Percentiles rank a stretch among this genome's conserved stretches.
Evolutionary conservation across 495 filamentous ascomycete genomes (phyloP).

Genomic region (Glonium stellatum): DNA sequence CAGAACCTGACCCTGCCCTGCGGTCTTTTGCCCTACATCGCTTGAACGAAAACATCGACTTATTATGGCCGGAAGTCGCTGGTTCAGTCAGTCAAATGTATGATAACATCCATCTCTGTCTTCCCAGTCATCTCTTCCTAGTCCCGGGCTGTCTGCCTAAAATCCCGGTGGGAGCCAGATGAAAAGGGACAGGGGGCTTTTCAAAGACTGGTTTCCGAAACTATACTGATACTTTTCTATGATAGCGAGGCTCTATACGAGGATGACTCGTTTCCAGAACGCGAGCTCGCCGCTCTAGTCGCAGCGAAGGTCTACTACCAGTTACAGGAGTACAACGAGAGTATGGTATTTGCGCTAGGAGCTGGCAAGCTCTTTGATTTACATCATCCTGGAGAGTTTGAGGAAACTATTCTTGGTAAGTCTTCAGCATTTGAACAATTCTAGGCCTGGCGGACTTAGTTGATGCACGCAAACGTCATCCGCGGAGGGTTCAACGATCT

Average conservation of each 20-base stretch:
- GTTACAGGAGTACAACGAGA: constrained; percentile 96
- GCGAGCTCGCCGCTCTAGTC: constrained; percentile 88
- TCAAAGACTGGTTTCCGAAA: background rate
- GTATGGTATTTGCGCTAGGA: constrained; percentile 94
- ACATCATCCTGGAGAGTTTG: constrained; percentile 86
- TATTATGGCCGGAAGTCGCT: constrained; percentile 95
- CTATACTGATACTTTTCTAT: constrained; percentile 8
- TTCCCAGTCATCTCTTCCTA: background rate
- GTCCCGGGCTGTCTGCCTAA: background rate
- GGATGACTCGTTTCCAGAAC: constrained; percentile 88
- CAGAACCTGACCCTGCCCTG: constrained; percentile 87
- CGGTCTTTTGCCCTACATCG: constrained; percentile 89
- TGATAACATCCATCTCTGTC: constrained; percentile 33
- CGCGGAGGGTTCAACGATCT: background rate
- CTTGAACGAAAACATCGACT: constrained; percentile 90
- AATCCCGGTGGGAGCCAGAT: background rate
- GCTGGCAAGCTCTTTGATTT: constrained; percentile 94
- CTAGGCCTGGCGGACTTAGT: background rate
- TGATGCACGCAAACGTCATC: background rate
- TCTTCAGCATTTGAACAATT: constrained; percentile 3
- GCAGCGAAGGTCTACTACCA: constrained; percentile 98
- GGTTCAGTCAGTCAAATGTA: constrained; percentile 89
- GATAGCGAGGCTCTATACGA: constrained; percentile 92
- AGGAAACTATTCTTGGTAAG: constrained; percentile 90
- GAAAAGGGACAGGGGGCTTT: background rate